Base-by-base conservation (phyloP, 2,329 filamentous ascomycete genomes). In the Monosporascus ibericus region DNA sequence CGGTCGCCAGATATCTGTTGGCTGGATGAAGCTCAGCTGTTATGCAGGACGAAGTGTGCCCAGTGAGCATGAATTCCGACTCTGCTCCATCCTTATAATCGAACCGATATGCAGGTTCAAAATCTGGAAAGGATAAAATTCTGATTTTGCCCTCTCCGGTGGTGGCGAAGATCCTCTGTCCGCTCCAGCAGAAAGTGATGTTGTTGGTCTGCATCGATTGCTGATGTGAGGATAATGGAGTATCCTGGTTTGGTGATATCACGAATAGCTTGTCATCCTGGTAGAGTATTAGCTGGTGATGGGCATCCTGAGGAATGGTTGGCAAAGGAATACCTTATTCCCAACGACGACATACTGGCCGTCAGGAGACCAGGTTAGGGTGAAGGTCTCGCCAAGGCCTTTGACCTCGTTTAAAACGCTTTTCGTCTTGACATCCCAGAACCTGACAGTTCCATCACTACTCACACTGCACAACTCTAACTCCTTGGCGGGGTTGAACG, bases 381-480 rank as follows among this genome's bases (percentile, higher is more conserved):
- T 87, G 60, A 88, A 85, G 3, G 87, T 82, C 58, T 84, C 81
- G 7, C 84, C 86, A 46, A 85, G 74, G 5, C 78, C 79, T 59
- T 81, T 84, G 39, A 89, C 77, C 66, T 89, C 85, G 49, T 87
- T 87, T 57, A 86, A 78, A 60, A 84, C 85, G 2, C 79, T 78
- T 65, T 88, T 89, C 53, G 80, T 86, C 61, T 88, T 77, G 14
- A 91, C 87, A 64, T 92, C 88, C 88, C 88, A 92, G 60, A 92
- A 84, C 65, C 87, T 84, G 55, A 88, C 84, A 34, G 85, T 80
- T 2, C 88, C 88, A 64, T 92, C 88, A 44, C 75, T 80, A 58
- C 86, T 87, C 50, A 88, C 79, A 65, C 85, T 90, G 59, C 86
- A 89, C 8, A 92, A 75, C 70, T 92, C 86, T 4, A 86, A 84